Conservation (phyloP, 2,329 filamentous ascomycete species). For the Apiospora kogelbergensis region DNA sequence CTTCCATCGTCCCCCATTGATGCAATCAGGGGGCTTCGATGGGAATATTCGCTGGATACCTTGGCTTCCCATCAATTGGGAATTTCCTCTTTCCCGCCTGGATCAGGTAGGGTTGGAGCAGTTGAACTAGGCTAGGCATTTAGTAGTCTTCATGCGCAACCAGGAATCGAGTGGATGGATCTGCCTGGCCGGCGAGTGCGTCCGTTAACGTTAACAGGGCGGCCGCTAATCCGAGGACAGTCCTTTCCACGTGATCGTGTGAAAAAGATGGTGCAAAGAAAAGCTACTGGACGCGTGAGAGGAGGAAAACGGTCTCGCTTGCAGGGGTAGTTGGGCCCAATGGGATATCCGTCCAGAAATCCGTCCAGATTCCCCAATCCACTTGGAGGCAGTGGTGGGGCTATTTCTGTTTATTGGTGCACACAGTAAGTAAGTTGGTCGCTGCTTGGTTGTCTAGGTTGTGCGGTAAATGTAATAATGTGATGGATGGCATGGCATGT, state of each 20-base stretch:
- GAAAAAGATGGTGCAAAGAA: not conserved
- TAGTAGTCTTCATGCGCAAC: not conserved
- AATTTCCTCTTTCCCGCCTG: not conserved
- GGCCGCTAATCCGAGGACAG: not conserved
- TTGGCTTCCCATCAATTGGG: too few species aligned
- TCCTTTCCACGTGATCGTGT: slow-evolving; percentile 5
- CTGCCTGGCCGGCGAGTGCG: not conserved
- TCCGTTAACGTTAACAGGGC: not conserved
- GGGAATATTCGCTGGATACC: too few species aligned
- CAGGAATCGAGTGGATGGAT: not conserved
- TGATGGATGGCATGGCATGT: too few species aligned
- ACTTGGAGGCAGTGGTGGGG: not conserved
- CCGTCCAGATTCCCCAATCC: not conserved
- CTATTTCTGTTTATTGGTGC: not conserved
- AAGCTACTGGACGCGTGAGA: not conserved
- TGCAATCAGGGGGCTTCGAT: too few species aligned
- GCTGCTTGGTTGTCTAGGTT: not conserved
- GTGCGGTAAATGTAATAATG: not conserved
- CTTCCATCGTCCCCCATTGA: too few species aligned
- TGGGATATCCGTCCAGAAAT: not conserved
- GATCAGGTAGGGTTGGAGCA: not conserved
- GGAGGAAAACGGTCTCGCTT: not conserved
- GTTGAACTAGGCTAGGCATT: not conserved
- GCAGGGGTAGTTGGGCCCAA: not conserved
- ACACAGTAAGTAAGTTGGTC: not conserved